Base-by-base conservation (phyloP, 192 early-diverging fungal genomes). In the Chytriomyces sp. region DNA sequence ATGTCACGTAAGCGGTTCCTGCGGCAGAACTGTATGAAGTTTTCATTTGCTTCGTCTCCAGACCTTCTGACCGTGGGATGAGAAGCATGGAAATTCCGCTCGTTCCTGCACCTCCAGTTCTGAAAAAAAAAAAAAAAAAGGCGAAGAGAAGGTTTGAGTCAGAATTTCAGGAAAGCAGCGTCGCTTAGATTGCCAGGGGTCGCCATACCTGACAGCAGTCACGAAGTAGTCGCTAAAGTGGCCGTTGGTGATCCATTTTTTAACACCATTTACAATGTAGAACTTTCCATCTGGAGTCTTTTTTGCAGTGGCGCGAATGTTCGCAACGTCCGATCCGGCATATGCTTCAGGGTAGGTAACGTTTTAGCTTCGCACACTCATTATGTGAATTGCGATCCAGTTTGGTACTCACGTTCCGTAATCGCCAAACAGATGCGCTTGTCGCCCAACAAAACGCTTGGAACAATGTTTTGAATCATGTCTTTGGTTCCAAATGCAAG, bases 81-180 rank as follows among this genome's bases (percentile, higher is more conserved):
- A 92, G 81, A 35, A 92, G 80, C 88, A 92, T 89, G 49, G 91
- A 86, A 60, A 92, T 89, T 45, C 91, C 91, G 24, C 79, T 78
- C n/a, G 57, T 71, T 59, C 85, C 85, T 5, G 50, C 35, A 7
- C 67, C 71, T 8, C 81, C 85, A 49, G 87, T 87, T 10, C 85
- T 73, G 9, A 85, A 81, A 45, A 81, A 26, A 11, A 53, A 47
- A 35, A 35, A 35, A 35, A 35, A 35, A 35, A 35, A 0, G 4
- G 35, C 35, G 35, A 35, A 35, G 35, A 0, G 35, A 35, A 35
- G 4, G 2, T 35, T 35, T 4, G 35, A 35, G 35, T 35, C 35
- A 35, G 35, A 35, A 8, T 50, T 20, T 3, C 5, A 62, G 13
- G 4, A 26, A 50, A 59, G 48, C 57, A 72, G 6, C 7, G 26